phyloP scores from a whole-genome alignment of 2,329 filamentous ascomycete species.

The Helminthosporium solani region DNA sequence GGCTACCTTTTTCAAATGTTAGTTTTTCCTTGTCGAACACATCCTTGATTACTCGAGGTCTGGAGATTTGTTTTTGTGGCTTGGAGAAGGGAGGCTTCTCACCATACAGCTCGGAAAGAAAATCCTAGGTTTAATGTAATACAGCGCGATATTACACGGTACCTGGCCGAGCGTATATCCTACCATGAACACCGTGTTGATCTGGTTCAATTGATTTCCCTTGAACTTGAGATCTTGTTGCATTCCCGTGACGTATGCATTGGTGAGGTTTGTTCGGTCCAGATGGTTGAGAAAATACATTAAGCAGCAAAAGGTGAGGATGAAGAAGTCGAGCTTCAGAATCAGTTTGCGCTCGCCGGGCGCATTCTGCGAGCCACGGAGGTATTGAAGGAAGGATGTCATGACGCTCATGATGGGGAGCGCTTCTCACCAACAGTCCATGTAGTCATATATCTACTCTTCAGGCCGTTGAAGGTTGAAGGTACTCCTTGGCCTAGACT shows the following conservation, averaged over 20 bases:
- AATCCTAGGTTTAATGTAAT: constrained; percentile 30
- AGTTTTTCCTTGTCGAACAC: no score
- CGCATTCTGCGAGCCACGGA: constrained; percentile 44
- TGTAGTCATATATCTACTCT: no score
- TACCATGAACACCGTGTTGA: constrained; percentile 6
- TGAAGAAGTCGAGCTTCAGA: constrained; percentile 50
- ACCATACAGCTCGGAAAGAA: no score
- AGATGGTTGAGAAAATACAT: constrained; percentile 13
- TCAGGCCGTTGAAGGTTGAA: no score
- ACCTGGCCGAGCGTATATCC: constrained; percentile 35
- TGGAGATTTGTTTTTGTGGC: no score
- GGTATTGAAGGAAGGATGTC: constrained; percentile 50
- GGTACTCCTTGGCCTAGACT: no score
- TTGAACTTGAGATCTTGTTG: constrained; percentile 11
- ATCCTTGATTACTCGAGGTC: no score
- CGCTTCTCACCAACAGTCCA: no score
- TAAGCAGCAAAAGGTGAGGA: constrained; percentile 45
- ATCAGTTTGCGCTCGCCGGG: constrained; percentile 46
- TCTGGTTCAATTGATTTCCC: constrained; percentile 6
- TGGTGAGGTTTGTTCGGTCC: constrained; percentile 9
- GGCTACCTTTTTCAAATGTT: no score
- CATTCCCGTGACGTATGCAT: constrained; percentile 16
- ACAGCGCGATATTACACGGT: constrained; percentile 33
- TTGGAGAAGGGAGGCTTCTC: no score
- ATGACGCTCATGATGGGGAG: constrained; percentile 17